Evolutionary conservation across 345 rosid genomes (phyloP), one percentile per base, ranked within the genome.

Genomic region (Sonneratia caseolaris): DNA sequence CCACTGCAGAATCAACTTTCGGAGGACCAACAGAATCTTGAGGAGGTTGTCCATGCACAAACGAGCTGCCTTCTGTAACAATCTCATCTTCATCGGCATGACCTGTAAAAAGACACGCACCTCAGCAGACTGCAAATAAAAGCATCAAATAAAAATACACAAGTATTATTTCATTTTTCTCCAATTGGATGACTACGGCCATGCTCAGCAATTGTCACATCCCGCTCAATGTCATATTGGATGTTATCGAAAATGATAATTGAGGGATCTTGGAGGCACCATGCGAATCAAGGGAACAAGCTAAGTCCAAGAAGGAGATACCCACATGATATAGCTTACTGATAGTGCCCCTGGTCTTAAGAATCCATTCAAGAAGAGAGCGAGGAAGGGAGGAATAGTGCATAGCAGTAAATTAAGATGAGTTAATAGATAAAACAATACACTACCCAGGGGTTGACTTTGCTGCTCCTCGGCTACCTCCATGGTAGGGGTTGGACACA

Each of bases 21-120:
- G 96, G 93, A 59, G 97, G 96, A 68, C 71, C 80, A 73, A 69
- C 78, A 72, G 76, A 89, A 37, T 83, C 88, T 75, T 85, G 89
- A 77, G 84, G 79, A 74, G 84, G 89, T 68, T 81, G 95, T 55
- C 86, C 78, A 71, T 72, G 89, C 74, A 84, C 90, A 80, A 78
- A 74, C 16, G 91, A 86, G 70, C 84, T 77, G 76, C 64, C 79
- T 82, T 89, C 91, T 3, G 83, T 51, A 70, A 83, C 87, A 71
- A 88, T 88, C 68, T 85, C 96, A 68, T 49, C 76, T 68, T 85
- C 94, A 75, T 80, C 82, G 36, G 82, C 90, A 77, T 75, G 68
- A 32, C 75, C 75, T 76, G 79, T 36, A 18, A 35, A 62, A 27
- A 62, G 16, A 19, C 66, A 62, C 3, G 32, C 19, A 18, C 37